Evolutionary conservation across 345 rosid genomes (phyloP), one percentile per base, ranked within the genome.

Genomic region (Populus deltoides): DNA sequence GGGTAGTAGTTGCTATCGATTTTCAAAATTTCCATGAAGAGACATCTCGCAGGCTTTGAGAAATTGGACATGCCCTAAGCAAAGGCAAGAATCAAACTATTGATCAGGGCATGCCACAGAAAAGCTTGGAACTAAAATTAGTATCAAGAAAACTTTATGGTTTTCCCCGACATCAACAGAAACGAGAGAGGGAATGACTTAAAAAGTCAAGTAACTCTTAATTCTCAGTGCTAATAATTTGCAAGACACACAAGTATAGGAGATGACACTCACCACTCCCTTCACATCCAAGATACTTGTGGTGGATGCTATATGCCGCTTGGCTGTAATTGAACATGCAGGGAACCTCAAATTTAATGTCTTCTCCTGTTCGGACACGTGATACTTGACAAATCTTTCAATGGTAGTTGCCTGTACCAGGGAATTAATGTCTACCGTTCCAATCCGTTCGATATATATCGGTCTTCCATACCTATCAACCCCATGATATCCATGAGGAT

Each of bases 1-100:
- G 94, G 94, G 65, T 89, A 89, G 86, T 91, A 89, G 75, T 73
- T 86, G 86, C 92, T 88, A 36, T 89, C 92, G 55, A 91, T 85
- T 82, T 85, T 91, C 86, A 86, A 92, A 85, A 91, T 83, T 83
- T 89, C 90, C 91, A 89, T 73, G 75, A 91, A 88, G 33, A 91
- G 81, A 57, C 70, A 73, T 73, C 92, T 86, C 2, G 91, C 92
- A 24, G 94, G 82, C 86, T 88, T 91, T 25, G 91, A 88, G 88
- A 89, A 91, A 76, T 85, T 89, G 36, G 88, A 83, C 91, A 86
- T 85, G 72, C 92, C 91, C 92, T 89, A 62, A 63, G 45, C 80
- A 83, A 78, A 84, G 66, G 55, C 73, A 78, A 78, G 59, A 79
- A 36, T 35, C 59, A 35, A 75, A 81, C 55, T 57, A 49, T 16